Conservation (phyloP, 2,329 filamentous ascomycete species). For the Cladosporium sp. region DNA sequence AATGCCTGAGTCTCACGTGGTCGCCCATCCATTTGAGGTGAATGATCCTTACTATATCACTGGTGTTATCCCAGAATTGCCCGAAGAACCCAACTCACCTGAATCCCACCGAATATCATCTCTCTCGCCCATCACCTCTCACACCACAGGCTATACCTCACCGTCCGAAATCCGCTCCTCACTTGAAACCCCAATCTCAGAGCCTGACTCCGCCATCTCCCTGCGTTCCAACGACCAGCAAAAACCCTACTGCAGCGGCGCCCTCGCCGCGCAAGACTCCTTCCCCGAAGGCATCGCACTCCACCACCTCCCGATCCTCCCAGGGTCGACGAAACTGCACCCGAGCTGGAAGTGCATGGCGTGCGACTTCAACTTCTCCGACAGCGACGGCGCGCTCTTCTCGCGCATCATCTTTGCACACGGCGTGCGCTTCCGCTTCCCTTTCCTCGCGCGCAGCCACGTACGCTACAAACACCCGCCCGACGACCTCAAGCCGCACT, state of each 20-base stretch:
- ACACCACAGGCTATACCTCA: neutral
- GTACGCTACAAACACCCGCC: neutral
- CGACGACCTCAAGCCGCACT: slow-evolving; percentile 4
- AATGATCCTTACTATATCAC: neutral
- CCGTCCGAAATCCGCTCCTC: neutral
- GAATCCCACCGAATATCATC: too few species aligned
- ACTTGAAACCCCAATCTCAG: neutral
- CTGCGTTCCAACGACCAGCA: neutral
- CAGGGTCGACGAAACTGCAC: neutral
- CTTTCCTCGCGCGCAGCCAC: slow-evolving; percentile 17
- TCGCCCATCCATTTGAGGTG: neutral
- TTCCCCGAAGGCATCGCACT: neutral
- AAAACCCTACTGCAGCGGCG: slow-evolving; percentile 1
- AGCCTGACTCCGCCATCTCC: neutral
- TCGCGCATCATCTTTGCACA: slow-evolving; percentile 11
- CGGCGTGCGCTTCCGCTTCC: slow-evolving; percentile 16
- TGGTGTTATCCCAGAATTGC: neutral
- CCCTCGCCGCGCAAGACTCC: neutral
- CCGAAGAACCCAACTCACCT: neutral
- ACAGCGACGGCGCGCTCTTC: neutral
- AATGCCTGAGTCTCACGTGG: neutral
- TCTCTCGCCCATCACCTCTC: neutral
- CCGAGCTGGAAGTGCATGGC: neutral
- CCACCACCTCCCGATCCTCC: neutral
- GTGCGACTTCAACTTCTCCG: slow-evolving; percentile 3